Conservation (phyloP, 1,284 basidiomycete species). For the Leccinum angustisporum region DNA sequence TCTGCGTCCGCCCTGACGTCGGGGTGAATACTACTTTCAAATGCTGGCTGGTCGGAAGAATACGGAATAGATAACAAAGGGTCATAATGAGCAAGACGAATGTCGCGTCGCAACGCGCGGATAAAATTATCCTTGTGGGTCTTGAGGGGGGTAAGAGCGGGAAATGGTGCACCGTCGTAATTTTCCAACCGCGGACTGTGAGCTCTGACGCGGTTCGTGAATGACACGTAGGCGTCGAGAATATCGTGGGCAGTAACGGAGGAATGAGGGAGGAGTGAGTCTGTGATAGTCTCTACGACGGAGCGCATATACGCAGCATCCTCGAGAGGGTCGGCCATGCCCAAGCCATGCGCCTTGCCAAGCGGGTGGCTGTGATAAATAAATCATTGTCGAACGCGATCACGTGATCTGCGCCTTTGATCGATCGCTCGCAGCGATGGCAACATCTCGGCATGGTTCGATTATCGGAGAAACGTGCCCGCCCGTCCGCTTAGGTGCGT, state of each 20-base stretch:
- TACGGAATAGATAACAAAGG: conserved; percentile 27
- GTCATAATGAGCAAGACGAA: conserved; percentile 43
- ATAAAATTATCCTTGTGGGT: conserved; percentile 34
- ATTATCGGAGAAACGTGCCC: not conserved
- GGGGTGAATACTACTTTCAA: not conserved
- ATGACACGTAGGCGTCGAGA: conserved; percentile 54
- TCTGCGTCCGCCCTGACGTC: conserved; percentile 37
- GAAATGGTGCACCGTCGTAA: conserved; percentile 14
- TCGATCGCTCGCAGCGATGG: not conserved
- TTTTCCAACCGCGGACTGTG: conserved; percentile 31
- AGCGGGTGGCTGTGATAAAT: not conserved
- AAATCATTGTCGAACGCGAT: not conserved
- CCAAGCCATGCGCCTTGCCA: not conserved
- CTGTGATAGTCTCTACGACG: conserved; percentile 45
- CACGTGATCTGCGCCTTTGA: not conserved
- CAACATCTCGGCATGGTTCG: not conserved
- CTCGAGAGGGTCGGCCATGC: conserved; percentile 12
- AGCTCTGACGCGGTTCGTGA: conserved; percentile 45
- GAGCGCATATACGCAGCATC: conserved; percentile 40
- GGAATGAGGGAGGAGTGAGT: conserved; percentile 40
- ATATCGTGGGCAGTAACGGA: conserved; percentile 50
- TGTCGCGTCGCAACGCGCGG: conserved; percentile 47
- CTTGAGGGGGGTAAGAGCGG: conserved; percentile 36
- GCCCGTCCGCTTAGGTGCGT: not conserved
- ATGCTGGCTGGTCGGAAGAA: conserved; percentile 15